Conservation (phyloP, 1,284 basidiomycete genomes). For the Cutaneotrichosporon daszewskae region DNA sequence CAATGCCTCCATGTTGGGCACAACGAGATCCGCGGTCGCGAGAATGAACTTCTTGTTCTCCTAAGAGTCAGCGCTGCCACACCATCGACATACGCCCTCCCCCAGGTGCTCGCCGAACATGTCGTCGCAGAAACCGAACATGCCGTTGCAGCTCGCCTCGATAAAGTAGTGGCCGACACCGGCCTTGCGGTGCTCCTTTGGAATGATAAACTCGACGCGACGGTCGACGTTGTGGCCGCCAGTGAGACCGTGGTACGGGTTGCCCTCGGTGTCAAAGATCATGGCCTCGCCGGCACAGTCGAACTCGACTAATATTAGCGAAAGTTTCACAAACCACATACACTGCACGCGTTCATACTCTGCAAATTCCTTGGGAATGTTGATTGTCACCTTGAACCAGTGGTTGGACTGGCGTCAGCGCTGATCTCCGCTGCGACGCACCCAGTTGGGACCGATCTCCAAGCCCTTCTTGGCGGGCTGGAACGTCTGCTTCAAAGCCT, state of each 20-base stretch:
- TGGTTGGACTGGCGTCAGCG: constrained; percentile 8
- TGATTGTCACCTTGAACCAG: constrained; percentile 61
- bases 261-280: constrained; percentile 77
- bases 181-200: constrained; percentile 57
- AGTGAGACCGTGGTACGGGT: constrained; percentile 81
- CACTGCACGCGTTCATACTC: constrained; percentile 84
- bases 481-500: constrained; percentile 54
- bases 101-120: constrained; percentile 28
- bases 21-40: constrained; percentile 81
- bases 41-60: constrained; percentile 42
- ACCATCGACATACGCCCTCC: too few relatives aligned
- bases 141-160: constrained; percentile 78
- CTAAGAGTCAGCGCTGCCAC: background rate
- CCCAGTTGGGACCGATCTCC: constrained; percentile 81
- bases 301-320: constrained; percentile 66
- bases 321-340: constrained; percentile 40
- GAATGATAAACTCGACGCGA: constrained; percentile 90
- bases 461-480: constrained; percentile 43
- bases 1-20: constrained; percentile 86
- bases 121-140: constrained; percentile 87
- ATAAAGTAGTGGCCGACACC: constrained; percentile 72
- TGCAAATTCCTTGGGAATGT: constrained; percentile 66
- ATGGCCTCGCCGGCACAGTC: constrained; percentile 94
- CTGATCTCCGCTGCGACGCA: constrained; percentile 48
- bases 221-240: constrained; percentile 81